These are phyloP conservation scores for Pyrrhoderma lamaoense DNA, from an alignment of 1,284 basidiomycete species.

Conservation along the genomic window DNA sequence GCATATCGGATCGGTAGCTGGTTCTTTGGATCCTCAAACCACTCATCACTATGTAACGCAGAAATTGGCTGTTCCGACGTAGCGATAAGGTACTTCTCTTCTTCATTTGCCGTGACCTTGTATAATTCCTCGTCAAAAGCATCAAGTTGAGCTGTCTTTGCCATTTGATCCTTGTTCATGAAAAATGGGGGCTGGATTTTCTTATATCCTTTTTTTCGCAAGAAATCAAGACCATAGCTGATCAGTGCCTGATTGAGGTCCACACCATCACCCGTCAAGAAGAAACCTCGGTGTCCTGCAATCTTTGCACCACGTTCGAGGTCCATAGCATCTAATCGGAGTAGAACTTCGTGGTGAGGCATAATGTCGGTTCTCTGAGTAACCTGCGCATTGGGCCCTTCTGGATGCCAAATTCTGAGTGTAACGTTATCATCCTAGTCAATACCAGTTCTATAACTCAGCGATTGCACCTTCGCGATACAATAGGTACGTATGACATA, in stretches of 20 bases:
- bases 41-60: slow-evolving; percentile 91
- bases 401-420: slow-evolving; percentile 81
- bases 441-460: not conserved
- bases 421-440: slow-evolving; percentile 81
- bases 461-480: too few relatives aligned
- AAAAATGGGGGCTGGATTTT: slow-evolving; percentile 98
- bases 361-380: slow-evolving; percentile 72
- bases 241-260: slow-evolving; percentile 97
- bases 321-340: slow-evolving; percentile 92
- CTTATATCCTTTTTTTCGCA: slow-evolving; percentile 78
- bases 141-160: slow-evolving; percentile 94
- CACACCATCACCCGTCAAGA: slow-evolving; percentile 90
- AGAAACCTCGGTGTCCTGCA: slow-evolving; percentile 93
- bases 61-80: slow-evolving; percentile 99
- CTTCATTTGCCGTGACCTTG: slow-evolving; percentile 57
- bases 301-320: slow-evolving; percentile 92
- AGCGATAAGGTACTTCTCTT: slow-evolving; percentile 98
- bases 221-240: slow-evolving; percentile 91
- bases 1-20: slow-evolving; percentile 88
- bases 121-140: slow-evolving; percentile 99
- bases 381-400: slow-evolving; percentile 56
- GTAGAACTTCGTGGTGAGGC: slow-evolving; percentile 94
- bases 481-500: slow-evolving; percentile 30
- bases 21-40: slow-evolving; percentile 89
- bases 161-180: slow-evolving; percentile 98